Evolutionary conservation across 768 basidiomycete species (phyloP).

Genomic region (Rhodotorula taiwanensis): DNA sequence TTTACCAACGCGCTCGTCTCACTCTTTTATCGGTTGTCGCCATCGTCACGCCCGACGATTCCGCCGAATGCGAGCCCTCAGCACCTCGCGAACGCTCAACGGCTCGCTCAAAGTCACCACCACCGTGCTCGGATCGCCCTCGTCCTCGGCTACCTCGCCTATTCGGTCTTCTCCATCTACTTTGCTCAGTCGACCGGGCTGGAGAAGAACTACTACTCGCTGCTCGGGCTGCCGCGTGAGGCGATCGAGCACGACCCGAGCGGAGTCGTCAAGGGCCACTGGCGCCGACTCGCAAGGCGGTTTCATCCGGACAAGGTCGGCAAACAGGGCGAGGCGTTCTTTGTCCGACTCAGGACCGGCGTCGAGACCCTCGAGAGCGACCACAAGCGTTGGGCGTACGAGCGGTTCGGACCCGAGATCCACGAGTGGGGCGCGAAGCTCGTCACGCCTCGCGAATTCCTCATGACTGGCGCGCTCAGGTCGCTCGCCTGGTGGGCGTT

Average conservation of each 20-base stretch:
- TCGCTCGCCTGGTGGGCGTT: conserved; percentile 63
- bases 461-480: conserved; percentile 59
- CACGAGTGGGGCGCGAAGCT: conserved; percentile 59
- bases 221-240: conserved; percentile 58
- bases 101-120: conserved; percentile 10
- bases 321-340: conserved; percentile 53
- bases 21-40: conserved; percentile 21
- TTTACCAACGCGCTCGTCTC: conserved; percentile 21
- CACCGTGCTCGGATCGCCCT: conserved; percentile 27
- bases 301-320: conserved; percentile 70
- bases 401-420: conserved; percentile 76
- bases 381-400: conserved; percentile 72
- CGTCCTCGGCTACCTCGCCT: conserved; percentile 39
- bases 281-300: conserved; percentile 64
- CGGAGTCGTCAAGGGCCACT: conserved; percentile 58
- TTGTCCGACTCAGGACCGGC: conserved; percentile 64
- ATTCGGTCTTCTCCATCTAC: conserved; percentile 41
- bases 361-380: conserved; percentile 75
- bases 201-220: conserved; percentile 69
- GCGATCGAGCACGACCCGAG: conserved; percentile 54
- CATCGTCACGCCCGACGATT: conserved; percentile 14
- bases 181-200: conserved; percentile 48
- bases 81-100: conserved; percentile 12
- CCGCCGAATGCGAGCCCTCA: conserved; percentile 7
- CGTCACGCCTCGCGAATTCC: conserved; percentile 62